phyloP scores from a whole-genome alignment of 768 basidiomycete genomes.

The Pleurotus ostreatus region DNA sequence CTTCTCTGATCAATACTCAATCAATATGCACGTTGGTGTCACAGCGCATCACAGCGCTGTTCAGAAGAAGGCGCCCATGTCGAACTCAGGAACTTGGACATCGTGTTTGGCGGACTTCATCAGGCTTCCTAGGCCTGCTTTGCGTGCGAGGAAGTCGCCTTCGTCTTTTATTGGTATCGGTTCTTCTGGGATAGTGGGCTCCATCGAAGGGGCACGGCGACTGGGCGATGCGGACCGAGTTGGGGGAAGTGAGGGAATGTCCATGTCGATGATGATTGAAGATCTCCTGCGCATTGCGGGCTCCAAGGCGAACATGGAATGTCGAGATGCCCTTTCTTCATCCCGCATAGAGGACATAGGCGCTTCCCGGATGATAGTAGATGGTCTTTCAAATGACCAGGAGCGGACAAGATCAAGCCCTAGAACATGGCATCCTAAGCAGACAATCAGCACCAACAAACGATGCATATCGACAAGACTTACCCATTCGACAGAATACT shows the following conservation, averaged over 20 bases:
- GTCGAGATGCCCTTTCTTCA: conserved; percentile 34
- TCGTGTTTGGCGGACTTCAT: conserved; percentile 92
- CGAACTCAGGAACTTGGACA: conserved; percentile 81
- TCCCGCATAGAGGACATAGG: conserved; percentile 31
- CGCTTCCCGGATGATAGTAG: conserved; percentile 25
- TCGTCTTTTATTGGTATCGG: conserved; percentile 19
- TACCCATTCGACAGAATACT: conserved; percentile 94
- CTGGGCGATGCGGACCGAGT: conserved; percentile 53
- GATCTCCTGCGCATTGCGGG: conserved; percentile 56
- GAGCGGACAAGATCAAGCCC: conserved; percentile 85
- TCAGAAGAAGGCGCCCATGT: conserved; percentile 76
- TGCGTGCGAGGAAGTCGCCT: conserved; percentile 57
- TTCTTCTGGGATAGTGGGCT: conserved; percentile 39
- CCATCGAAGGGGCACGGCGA: conserved; percentile 16
- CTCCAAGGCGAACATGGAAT: conserved; percentile 43
- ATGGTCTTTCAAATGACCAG: conserved; percentile 89
- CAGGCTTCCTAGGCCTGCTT: conserved; percentile 75
- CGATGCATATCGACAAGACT: conserved; percentile 18
- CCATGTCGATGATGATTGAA: conserved; percentile 89
- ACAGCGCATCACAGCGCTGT: not conserved
- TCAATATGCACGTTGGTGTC: not conserved
- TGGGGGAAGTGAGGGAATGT: conserved; percentile 58
- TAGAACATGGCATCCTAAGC: conserved; percentile 84
- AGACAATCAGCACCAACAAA: conserved; percentile 1
- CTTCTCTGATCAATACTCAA: conserved; percentile 11